Conservation (phyloP, 805 yeast genomes). For the Lachancea meyersii region DNA sequence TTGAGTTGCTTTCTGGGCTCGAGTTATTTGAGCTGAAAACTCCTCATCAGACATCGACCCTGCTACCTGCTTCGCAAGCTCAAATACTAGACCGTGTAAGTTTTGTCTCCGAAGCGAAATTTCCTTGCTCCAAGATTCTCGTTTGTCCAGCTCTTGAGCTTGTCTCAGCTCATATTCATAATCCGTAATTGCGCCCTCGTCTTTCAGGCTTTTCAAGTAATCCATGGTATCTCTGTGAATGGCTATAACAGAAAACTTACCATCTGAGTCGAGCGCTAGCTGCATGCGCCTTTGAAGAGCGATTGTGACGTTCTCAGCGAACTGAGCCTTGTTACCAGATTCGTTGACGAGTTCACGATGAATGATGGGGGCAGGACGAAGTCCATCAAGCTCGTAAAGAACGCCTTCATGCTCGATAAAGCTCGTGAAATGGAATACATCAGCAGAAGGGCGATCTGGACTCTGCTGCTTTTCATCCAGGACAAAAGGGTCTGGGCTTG, state of each 20-base stretch:
- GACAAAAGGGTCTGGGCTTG: constrained; percentile 46
- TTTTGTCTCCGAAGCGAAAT: constrained; percentile 50
- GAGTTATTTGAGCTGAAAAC: constrained; percentile 15
- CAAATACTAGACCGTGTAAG: constrained; percentile 45
- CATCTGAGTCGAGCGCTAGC: constrained; percentile 42
- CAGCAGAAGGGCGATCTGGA: constrained; percentile 37
- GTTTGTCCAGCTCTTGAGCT: constrained; percentile 39
- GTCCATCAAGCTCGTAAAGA: constrained; percentile 59
- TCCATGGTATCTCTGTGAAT: constrained; percentile 46
- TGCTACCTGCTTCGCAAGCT: constrained; percentile 40
- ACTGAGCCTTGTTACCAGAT: constrained; percentile 30
- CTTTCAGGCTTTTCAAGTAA: constrained; percentile 35
- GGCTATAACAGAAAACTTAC: constrained; percentile 51
- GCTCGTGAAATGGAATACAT: constrained; percentile 56
- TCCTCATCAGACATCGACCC: constrained; percentile 34
- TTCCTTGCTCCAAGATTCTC: constrained; percentile 49
- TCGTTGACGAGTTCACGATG: constrained; percentile 41
- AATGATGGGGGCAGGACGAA: constrained; percentile 47
- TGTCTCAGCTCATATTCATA: constrained; percentile 13
- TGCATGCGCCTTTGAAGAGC: constrained; percentile 43
- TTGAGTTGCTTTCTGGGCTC: constrained; percentile 3
- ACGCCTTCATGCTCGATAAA: constrained; percentile 39
- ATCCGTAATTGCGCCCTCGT: constrained; percentile 27
- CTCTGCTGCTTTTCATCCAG: constrained; percentile 37
- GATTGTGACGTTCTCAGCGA: constrained; percentile 37